phyloP scores from a whole-genome alignment of 1,139 yeast species.

The Taiozyma sp. region DNA sequence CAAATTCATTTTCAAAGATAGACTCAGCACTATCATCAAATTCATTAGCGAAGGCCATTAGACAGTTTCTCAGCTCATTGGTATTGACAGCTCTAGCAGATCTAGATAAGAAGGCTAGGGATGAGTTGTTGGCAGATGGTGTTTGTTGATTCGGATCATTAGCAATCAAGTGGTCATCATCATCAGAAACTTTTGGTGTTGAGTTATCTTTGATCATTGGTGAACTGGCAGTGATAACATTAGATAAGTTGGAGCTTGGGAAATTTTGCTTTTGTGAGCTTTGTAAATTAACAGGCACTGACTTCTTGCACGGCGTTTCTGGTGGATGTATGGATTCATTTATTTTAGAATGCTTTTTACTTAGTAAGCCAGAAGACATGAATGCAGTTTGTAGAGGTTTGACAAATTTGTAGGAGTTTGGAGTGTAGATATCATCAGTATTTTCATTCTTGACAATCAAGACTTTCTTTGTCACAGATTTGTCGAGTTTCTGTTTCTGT shows the following conservation, averaged over 20 bases:
- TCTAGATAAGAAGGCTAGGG: constrained; percentile 21
- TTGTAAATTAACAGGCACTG: constrained; percentile 24
- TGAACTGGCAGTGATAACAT: constrained; percentile 25
- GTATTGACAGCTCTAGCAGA: constrained; percentile 31
- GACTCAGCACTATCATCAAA: constrained; percentile 30
- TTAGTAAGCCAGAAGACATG: constrained; percentile 65
- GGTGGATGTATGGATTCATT: constrained; percentile 45
- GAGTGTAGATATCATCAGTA: constrained; percentile 29
- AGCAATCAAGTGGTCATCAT: constrained; percentile 1
- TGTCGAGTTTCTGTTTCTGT: constrained; percentile 19
- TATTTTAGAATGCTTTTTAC: constrained; percentile 51
- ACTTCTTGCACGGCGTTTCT: constrained; percentile 80
- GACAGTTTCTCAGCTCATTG: constrained; percentile 29
- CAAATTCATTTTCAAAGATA: constrained; percentile 25
- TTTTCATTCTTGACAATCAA: constrained; percentile 28
- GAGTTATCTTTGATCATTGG: constrained; percentile 23
- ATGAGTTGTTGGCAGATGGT: constrained; percentile 9
- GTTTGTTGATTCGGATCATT: constrained; percentile 6
- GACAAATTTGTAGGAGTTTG: constrained; percentile 63
- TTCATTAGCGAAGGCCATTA: constrained; percentile 31
- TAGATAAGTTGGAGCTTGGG: constrained; percentile 22
- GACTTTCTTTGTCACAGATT: constrained; percentile 8
- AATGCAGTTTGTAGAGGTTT: constrained; percentile 86
- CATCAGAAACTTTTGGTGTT: constrained; percentile 16
- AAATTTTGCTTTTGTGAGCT: constrained; percentile 14